A percentile compares a stretch with the other conserved stretches of the same genome.
phyloP scores from a whole-genome alignment of 1,284 basidiomycete genomes.

The Leccinum idahoense region DNA sequence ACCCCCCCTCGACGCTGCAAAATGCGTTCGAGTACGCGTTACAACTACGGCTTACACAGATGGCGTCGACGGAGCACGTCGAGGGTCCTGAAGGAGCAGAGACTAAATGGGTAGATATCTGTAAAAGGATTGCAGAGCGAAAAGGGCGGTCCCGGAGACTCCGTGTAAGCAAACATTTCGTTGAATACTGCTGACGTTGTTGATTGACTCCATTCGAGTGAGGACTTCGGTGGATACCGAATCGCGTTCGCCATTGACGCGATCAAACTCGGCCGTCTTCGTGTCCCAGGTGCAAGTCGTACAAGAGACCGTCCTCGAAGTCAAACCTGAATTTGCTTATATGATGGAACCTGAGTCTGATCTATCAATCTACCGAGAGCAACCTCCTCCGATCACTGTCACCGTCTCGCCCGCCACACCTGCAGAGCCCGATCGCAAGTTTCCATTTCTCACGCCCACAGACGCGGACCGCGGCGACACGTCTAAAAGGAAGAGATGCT shows the following conservation, averaged over 20 bases:
- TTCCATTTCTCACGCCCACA: conserved; percentile 9
- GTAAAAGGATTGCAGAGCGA: conserved; percentile 75
- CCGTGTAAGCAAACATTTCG: conserved; percentile 18
- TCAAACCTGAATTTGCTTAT: conserved; percentile 5
- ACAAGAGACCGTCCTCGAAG: conserved; percentile 14
- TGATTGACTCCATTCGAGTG: conserved; percentile 11
- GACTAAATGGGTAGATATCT: conserved; percentile 79
- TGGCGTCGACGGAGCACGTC: conserved; percentile 77
- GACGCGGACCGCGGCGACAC: no score
- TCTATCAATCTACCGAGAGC: background rate
- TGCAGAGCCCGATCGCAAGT: conserved; percentile 27
- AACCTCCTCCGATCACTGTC: conserved; percentile 33
- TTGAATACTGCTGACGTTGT: background rate
- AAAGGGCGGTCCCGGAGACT: conserved; percentile 33
- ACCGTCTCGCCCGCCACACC: conserved; percentile 47
- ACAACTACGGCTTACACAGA: conserved; percentile 84
- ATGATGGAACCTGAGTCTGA: conserved; percentile 4
- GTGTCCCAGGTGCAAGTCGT: conserved; percentile 8
- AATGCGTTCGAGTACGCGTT: conserved; percentile 77
- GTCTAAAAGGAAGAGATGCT: no score
- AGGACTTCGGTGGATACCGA: conserved; percentile 30
- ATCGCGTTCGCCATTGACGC: conserved; percentile 25
- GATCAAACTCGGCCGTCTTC: conserved; percentile 13
- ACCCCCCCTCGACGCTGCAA: conserved; percentile 46
- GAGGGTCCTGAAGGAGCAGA: conserved; percentile 86